phyloP scores from a whole-genome alignment of 1,139 yeast species.

The Yamadazyma atmosphaerica region DNA sequence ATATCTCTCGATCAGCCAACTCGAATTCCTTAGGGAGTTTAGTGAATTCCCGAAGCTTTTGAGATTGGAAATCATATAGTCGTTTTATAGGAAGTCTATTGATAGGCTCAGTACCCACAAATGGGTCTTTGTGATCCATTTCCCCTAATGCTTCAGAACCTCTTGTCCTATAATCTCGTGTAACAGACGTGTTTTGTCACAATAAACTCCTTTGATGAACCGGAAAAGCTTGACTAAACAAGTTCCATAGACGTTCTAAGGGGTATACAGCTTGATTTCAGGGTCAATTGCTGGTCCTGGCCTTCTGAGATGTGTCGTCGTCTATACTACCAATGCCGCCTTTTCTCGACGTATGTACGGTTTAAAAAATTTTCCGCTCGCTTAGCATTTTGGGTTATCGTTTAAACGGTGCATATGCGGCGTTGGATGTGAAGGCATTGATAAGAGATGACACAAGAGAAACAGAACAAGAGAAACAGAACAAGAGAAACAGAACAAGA shows the following conservation, averaged over 20 bases:
- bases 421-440: neutral
- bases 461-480: too few species aligned
- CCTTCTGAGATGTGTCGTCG: too few species aligned
- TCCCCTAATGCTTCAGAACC: too few species aligned
- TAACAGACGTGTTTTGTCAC: too few species aligned
- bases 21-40: constrained; percentile 30
- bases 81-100: constrained; percentile 28
- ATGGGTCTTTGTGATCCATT: neutral
- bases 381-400: neutral
- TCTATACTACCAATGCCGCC: too few species aligned
- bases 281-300: too few species aligned
- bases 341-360: constrained; percentile 2
- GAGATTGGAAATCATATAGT: constrained; percentile 23
- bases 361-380: constrained; percentile 3
- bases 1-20: constrained; percentile 21
- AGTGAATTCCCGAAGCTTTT: constrained; percentile 26
- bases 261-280: too few species aligned
- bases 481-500: too few species aligned
- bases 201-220: too few species aligned
- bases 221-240: too few species aligned
- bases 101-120: neutral
- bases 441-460: neutral
- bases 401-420: neutral
- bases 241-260: too few species aligned
- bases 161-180: neutral